Evolutionary conservation across 495 filamentous ascomycete genomes (phyloP), one percentile per base, ranked within the genome.

Genomic region (Tetracladium setigerum): DNA sequence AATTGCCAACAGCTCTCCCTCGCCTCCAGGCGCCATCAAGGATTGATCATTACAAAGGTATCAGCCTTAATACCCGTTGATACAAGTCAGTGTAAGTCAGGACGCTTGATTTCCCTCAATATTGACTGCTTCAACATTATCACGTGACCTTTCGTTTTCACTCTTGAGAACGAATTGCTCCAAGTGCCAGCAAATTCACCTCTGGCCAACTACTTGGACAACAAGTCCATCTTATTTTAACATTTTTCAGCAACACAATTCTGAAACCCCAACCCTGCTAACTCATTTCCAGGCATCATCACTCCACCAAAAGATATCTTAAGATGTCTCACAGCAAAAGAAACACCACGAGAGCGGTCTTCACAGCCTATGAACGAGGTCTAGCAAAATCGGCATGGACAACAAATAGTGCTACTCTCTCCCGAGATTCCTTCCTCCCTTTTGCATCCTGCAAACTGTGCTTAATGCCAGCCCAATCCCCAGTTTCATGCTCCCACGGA

Each of bases 321-420:
- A 37, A 59, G 60, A 52, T 65, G 52, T 32, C 24, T 32, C 27
- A 54, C 84, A 79, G 82, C 64, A 95, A 96, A 74, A 83, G 91
- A 53, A 96, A 98, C 71, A 96, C 92, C 41, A 94, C 90, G 46
- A 86, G 95, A 36, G 84, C 92, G 15, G 87, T 95, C 66, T 98
- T 96, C 73, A 97, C 92, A 49, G 82, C 90, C 41, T 81, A 95
- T 67, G 92, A 98, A 68, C 84, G 92, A 40, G 72, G 73, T 46
- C 78, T 87, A 31, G 83, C 95, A 30, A 84, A 86, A 58, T 67
- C 74, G 17, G 77, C 78, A 45, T 98, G 94, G 86, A 82, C 83
- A 60, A 78, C 84, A 6, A 87, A 84, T 52, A 75, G 81, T 30
- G 87, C 89, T n/a, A 86, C 87, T 40, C 87, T 98, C 30, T 80